Percentiles rank a stretch among this genome's conserved stretches.
Evolutionary conservation across 1,139 yeast genomes (phyloP).

Genomic region (Cylindricascospora bacillispora): DNA sequence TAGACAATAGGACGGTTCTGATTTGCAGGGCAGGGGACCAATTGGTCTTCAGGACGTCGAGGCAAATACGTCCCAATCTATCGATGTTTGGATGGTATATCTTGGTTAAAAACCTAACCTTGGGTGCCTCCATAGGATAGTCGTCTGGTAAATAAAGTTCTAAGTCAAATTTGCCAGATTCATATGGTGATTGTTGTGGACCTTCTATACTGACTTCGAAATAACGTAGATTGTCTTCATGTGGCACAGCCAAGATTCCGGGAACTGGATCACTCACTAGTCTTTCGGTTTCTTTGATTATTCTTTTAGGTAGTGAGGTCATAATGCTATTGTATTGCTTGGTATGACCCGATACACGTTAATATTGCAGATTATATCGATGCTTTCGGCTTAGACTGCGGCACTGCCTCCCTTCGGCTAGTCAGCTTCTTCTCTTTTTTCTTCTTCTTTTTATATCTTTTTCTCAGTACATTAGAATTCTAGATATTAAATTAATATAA

Average conservation of each 20-base stretch:
- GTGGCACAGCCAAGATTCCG: conserved; percentile 86
- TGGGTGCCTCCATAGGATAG: conserved; percentile 77
- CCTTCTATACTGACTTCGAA: conserved; percentile 86
- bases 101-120: conserved; percentile 80
- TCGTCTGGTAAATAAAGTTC: conserved; percentile 39
- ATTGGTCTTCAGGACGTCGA: conserved; percentile 80
- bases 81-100: conserved; percentile 96
- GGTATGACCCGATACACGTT: no score
- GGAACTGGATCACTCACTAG: conserved; percentile 91
- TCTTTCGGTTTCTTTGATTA: conserved; percentile 88
- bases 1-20: conserved; percentile 80
- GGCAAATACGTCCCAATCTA: conserved; percentile 85
- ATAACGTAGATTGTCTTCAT: conserved; percentile 84
- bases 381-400: no score
- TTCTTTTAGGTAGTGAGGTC: conserved; percentile 75
- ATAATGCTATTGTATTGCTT: conserved; percentile 19
- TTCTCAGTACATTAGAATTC: no score
- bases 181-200: conserved; percentile 51
- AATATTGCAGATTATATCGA: no score
- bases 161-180: conserved; percentile 51
- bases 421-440: no score
- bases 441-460: no score
- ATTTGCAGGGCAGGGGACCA: conserved; percentile 99
- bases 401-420: no score
- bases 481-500: no score